Evolutionary conservation across 148 eudicot genomes (phyloP), one percentile per base, ranked within the genome.

Genomic region (Cornus controversa): DNA sequence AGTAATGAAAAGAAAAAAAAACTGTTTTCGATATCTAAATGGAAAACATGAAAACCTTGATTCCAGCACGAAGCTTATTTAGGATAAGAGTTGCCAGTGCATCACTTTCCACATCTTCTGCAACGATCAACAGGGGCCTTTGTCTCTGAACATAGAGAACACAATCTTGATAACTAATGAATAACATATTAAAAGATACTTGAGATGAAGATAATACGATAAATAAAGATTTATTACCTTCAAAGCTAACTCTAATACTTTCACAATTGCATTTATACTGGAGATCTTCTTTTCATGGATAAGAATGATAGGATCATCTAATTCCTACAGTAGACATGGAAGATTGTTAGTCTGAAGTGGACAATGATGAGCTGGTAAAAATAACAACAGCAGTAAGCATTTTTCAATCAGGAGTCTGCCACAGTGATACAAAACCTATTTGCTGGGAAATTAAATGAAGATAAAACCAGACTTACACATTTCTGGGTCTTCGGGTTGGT

Each of bases 61-160:
- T 84, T 57, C 98, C 99, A 70, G 98, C 97, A 67, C 98, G 92
- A 76, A 96, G 91, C 82, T 96, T 96, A 73, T 96, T 96, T 79
- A 96, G 78, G 74, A 96, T 93, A 68, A 93, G 91, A 53, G 92
- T 91, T 36, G 95, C 95, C 70, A 91, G 73, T 29, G 91, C 91
- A 60, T 91, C 92, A 81, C 95, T 91, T 58, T 91, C 95, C 50
- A 91, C 81, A 75, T 91, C 95, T 78, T 91, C 95, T 11, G 92
- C 82, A 28, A 91, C 90, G 57, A 91, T 91, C 68, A 91, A 66
- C 54, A 91, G 79, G 14, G 92, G 91, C 70, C 89, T 86, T 80
- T 91, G 95, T 37, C 79, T 91, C 98, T 96, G 92, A 31, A 86
- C 9, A 54, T 45, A 65, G 4, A 77, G 14, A 28, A 47, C 9